Base-by-base conservation (phyloP, 2,329 filamentous ascomycete species). In the Stagonosporopsis rhizophila region DNA sequence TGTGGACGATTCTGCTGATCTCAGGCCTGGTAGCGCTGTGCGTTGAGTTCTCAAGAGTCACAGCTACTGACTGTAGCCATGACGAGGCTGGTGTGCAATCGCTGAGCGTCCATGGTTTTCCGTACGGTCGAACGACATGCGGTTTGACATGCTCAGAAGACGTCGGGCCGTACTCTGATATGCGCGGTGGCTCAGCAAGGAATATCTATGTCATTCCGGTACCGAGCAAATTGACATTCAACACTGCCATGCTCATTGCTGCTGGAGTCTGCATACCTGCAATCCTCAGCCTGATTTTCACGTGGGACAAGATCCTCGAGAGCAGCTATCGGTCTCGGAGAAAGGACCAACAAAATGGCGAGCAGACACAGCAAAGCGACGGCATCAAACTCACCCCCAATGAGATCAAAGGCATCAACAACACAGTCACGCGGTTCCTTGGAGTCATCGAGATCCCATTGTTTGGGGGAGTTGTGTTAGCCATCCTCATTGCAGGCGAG, bases 191-290 rank as follows among this genome's bases (percentile, higher is more conserved):
- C 3, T 78, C 86, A 0, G 82, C 83, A 0, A 82, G 84, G 62
- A 82, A 88, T 44, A 85, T 89, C 17, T 87, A 86, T 45, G 82
- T 89, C 3, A 82, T 89, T 22, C 86, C 86, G 0, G 81, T 79
- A 1, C 87, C 87, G 0, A 61, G 75, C 3, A 77, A 70, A 11
- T 74, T 90, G 22, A 83, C 82, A 0, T 88, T 89, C 65, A 81
- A 82, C 42, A 81, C 85, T 0, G 84, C 79, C 0, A 88, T 84
- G 8, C 79, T 89, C 2, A 75, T 89, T 1, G 82, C 85, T 0
- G 85, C 86, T 2, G 87, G 83, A 2, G 88, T 86, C 57, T 89
- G 86, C 55, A 82, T 90, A 2, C 86, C 87, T 0, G 85, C 86
- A 1, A 81, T 89, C 9, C 72, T 89, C 0, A 86, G 84, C 8